Base-by-base conservation (phyloP, 495 filamentous ascomycete species). In the Polyplosphaeria fusca region DNA sequence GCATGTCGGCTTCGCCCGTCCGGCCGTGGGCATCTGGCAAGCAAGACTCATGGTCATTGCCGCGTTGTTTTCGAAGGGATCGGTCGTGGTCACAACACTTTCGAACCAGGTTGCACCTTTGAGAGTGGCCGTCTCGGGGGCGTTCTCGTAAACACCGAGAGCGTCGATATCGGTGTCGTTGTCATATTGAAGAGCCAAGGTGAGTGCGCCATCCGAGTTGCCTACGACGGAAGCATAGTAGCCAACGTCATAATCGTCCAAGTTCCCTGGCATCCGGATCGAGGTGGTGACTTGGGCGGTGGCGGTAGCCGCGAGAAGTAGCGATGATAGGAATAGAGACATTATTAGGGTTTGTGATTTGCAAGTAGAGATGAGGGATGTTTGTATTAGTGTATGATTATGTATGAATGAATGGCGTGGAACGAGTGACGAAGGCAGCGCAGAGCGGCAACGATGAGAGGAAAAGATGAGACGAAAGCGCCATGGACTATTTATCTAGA, bases 271-370 rank as follows among this genome's bases (percentile, higher is more conserved):
- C 44, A 47, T 47, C 44, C 24, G 18, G 12, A 47, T 24, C 5
- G 44, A 24, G 9, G 44, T 47, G 7, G 44, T 47, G 16, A 47
- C 12, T 47, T 47, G 44, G 9, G 44, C 44, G 23, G 44, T 27
- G 12, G 44, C 44, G 20, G 44, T 5, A 12, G 22, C 44, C 24
- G 44, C 44, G 44, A 47, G 26, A 20, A 47, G 14, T 9, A 47
- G 44, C 13, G 44, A 11, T 47, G 44, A 24, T 9, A 47, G 22
- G 9, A 47, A 23, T 20, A 23, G 18, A 47, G 44, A 47, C 30
- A 35, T 35, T 35, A 35, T 35, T n/a, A 37, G 32, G 19, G 9
- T 23, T 47, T 47, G 26, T 26, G 5, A 28, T 24, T 9, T 43
- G 19, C 7, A 18, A 11, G 40, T 43, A 11, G 40, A 18, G n/a